Conservation (phyloP, 129 eudicot genomes). For the Flaveria linearis region DNA sequence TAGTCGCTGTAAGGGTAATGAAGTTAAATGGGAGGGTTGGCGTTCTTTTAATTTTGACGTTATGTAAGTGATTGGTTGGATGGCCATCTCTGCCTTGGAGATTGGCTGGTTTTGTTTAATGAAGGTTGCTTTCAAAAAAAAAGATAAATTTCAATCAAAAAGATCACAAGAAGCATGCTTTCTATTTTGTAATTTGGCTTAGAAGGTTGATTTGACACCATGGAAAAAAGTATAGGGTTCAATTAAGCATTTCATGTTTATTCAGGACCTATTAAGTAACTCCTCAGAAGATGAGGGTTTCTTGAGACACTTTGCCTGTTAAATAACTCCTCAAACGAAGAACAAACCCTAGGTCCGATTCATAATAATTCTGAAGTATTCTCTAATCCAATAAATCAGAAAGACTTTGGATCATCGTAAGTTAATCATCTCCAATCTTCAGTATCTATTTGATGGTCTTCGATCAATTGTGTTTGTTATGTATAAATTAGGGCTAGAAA, state of each 20-base stretch:
- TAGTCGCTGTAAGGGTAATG: no score
- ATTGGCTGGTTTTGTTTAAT: no score
- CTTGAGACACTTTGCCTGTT: not conserved
- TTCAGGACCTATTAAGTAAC: conserved; percentile 11
- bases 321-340: not conserved
- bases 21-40: no score
- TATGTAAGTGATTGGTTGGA: no score
- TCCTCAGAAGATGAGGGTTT: conserved; percentile 14
- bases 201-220: no score
- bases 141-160: no score
- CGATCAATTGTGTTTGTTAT: not conserved
- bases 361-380: not conserved
- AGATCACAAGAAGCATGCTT: no score
- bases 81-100: no score
- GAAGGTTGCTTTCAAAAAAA: no score
- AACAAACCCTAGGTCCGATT: conserved; percentile 29
- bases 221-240: not conserved
- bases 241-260: conserved; percentile 9
- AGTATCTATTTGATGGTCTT: not conserved
- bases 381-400: conserved; percentile 12
- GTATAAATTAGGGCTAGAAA: conserved; percentile 27
- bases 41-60: no score
- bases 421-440: conserved; percentile 9
- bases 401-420: conserved; percentile 26
- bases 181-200: no score